phyloP scores from a whole-genome alignment of 441 rosid species.

The Euphorbia celastroides region DNA sequence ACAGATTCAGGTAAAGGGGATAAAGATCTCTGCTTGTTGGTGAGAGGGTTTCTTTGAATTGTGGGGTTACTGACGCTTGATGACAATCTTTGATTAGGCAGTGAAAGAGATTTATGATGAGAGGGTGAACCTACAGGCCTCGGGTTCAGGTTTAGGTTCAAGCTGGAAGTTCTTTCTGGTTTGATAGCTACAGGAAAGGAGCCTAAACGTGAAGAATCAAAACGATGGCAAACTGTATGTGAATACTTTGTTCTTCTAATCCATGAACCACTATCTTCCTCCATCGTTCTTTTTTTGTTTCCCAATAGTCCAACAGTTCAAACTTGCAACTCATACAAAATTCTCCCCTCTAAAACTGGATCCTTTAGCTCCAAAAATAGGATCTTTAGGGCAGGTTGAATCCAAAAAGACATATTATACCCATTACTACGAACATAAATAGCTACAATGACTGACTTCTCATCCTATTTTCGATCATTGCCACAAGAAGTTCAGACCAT shows the following conservation, averaged over 20 bases:
- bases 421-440: constrained; percentile 24
- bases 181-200: constrained; percentile 37
- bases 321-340: constrained; percentile 22
- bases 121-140: constrained; percentile 26
- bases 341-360: constrained; percentile 20
- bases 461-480: constrained; percentile 25
- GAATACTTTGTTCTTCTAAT: constrained; percentile 87
- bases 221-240: constrained; percentile 73
- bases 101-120: constrained; percentile 23
- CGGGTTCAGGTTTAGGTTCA: constrained; percentile 22
- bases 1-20: constrained; percentile 65
- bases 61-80: constrained; percentile 21
- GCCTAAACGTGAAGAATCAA: constrained; percentile 52
- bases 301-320: constrained; percentile 21
- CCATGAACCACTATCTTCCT: constrained; percentile 77
- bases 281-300: constrained; percentile 34
- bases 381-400: constrained; percentile 18
- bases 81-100: constrained; percentile 22
- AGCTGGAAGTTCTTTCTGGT: constrained; percentile 30
- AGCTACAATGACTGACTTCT: constrained; percentile 22
- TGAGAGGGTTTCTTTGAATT: constrained; percentile 41
- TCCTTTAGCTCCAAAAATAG: constrained; percentile 19
- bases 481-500: too few relatives aligned
- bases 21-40: constrained; percentile 65
- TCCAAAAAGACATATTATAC: constrained; percentile 31